phyloP scores from a whole-genome alignment of 202 grass and related monocot species.

The Setaria italica region DNA sequence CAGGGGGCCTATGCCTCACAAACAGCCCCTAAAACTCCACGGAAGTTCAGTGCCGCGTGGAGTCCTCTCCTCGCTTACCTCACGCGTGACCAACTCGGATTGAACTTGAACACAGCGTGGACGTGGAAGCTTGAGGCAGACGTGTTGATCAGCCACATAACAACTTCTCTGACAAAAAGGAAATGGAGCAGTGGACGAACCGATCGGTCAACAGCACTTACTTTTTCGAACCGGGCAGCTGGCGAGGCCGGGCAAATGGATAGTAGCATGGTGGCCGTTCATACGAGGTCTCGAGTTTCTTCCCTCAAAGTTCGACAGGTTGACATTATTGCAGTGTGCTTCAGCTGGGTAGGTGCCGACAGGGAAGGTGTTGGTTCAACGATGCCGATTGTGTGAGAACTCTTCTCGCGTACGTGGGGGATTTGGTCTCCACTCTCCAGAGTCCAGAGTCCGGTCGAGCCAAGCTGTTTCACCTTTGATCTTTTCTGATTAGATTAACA shows the following conservation, averaged over 20 bases:
- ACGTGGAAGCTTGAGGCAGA: background rate
- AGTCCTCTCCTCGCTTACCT: background rate
- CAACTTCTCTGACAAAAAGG: background rate
- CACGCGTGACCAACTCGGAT: background rate
- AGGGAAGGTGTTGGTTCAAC: constrained; percentile 9
- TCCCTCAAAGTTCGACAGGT: no score
- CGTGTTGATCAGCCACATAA: background rate
- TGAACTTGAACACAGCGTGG: no score
- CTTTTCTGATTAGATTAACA: background rate
- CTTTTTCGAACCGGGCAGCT: background rate
- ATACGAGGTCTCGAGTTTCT: background rate
- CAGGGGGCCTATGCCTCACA: no score
- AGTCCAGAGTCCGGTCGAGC: constrained; percentile 1
- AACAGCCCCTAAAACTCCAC: background rate
- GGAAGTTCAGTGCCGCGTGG: background rate
- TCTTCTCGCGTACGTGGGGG: constrained; percentile 19
- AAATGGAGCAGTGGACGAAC: background rate
- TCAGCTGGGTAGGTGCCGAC: constrained; percentile 15
- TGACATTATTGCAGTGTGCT: background rate
- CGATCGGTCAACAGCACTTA: background rate
- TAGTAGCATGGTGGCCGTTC: background rate
- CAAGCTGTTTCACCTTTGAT: background rate
- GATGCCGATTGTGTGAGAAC: constrained; percentile 8
- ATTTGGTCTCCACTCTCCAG: background rate
- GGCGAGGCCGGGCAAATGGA: background rate